phyloP scores from a whole-genome alignment of 495 filamentous ascomycete species.

The Penicillium salamii region DNA sequence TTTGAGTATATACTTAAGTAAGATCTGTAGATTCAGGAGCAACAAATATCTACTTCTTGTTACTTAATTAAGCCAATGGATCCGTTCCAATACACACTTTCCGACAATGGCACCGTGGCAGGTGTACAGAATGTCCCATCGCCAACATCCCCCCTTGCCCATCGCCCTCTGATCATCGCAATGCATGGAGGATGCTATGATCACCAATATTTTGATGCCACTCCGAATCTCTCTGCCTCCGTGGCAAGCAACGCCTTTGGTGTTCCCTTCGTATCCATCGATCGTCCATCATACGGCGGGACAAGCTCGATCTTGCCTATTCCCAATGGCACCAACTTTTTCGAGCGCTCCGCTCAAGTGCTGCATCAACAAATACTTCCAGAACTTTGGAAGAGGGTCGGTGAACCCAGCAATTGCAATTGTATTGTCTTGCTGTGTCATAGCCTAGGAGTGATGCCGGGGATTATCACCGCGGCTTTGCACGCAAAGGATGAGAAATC shows the following conservation, averaged over 20 bases:
- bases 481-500: slow-evolving; percentile 9
- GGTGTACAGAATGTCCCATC: no score
- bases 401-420: slow-evolving; percentile 16
- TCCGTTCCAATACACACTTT: no score
- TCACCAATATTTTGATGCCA: slow-evolving; percentile 32
- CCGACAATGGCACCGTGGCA: no score
- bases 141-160: no score
- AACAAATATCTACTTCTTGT: no score
- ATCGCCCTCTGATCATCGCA: slow-evolving; percentile 63
- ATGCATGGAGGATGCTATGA: slow-evolving; percentile 33
- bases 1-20: no score
- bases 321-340: slow-evolving; percentile 12
- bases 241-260: slow-evolving; percentile 18
- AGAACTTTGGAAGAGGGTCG: slow-evolving; percentile 28
- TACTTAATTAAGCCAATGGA: no score
- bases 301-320: slow-evolving; percentile 21
- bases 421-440: slow-evolving; percentile 29
- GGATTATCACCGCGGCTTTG: slow-evolving; percentile 22
- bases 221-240: slow-evolving; percentile 15
- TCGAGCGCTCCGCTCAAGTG: slow-evolving; percentile 16
- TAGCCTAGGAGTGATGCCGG: slow-evolving; percentile 23
- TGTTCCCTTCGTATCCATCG: slow-evolving; percentile 31
- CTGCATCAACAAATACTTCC: slow-evolving; percentile 30
- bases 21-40: no score
- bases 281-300: slow-evolving; percentile 30